Evolutionary conservation across 177 flowering plant species (phyloP).

Genomic region (Vitis hybrid): DNA sequence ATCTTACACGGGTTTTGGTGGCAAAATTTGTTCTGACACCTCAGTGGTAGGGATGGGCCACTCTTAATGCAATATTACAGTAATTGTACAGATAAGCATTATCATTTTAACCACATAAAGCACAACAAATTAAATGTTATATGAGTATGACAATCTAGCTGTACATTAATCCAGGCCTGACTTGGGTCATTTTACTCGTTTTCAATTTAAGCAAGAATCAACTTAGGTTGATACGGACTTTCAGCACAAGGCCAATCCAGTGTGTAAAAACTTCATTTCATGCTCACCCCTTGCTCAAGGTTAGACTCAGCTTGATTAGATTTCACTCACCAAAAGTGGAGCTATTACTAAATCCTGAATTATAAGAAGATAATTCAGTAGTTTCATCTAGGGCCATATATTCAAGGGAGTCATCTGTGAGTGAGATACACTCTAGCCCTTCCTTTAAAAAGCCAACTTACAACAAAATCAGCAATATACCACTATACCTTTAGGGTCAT

Average conservation of each 20-base stretch:
- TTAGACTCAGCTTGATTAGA: not conserved
- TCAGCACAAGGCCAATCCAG: not conserved
- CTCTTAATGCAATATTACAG: too few species aligned
- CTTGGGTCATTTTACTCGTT: too few species aligned
- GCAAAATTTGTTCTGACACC: too few species aligned
- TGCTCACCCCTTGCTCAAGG: not conserved
- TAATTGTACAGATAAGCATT: too few species aligned
- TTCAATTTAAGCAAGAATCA: too few species aligned
- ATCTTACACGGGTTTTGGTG: too few species aligned
- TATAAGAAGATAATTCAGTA: not conserved
- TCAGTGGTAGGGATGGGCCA: too few species aligned
- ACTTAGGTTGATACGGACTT: not conserved
- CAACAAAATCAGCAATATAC: not conserved
- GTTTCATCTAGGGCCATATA: not conserved
- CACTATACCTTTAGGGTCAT: slow-evolving; percentile 80
- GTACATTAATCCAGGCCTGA: too few species aligned
- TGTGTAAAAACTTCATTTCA: not conserved
- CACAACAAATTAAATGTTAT: too few species aligned
- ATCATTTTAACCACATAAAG: too few species aligned
- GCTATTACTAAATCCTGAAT: not conserved
- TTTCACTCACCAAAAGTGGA: not conserved
- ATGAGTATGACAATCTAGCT: too few species aligned
- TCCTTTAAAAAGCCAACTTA: not conserved
- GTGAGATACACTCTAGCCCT: not conserved
- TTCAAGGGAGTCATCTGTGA: not conserved